These are phyloP conservation scores for Colletotrichum australisinense DNA, from an alignment of 2,329 filamentous ascomycete species.

Conservation along the genomic window DNA sequence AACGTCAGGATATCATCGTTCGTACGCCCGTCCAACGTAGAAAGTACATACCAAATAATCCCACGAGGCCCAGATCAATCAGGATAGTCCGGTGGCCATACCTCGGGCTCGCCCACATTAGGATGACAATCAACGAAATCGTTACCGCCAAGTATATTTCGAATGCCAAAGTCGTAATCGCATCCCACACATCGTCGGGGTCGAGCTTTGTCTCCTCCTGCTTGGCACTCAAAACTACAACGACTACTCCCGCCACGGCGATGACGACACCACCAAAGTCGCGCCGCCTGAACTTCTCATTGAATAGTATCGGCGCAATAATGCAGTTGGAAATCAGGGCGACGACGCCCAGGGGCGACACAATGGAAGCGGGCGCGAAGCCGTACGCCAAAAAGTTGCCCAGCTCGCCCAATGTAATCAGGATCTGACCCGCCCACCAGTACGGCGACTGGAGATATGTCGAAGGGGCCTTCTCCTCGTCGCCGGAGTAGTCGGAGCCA, in stretches of 20 bases:
- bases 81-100: slow-evolving; percentile 90
- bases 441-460: slow-evolving; percentile 91
- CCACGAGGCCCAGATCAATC: slow-evolving; percentile 93
- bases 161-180: slow-evolving; percentile 90
- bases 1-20: slow-evolving; percentile 5
- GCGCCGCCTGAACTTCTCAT: slow-evolving; percentile 85
- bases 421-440: slow-evolving; percentile 94
- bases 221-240: slow-evolving; percentile 91
- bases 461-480: slow-evolving; percentile 58
- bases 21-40: not conserved
- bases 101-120: slow-evolving; percentile 85
- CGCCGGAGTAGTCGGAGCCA: slow-evolving; percentile 49
- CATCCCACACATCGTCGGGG: slow-evolving; percentile 88
- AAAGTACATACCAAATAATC: slow-evolving; percentile 79
- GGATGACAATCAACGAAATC: slow-evolving; percentile 74
- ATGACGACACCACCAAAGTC: slow-evolving; percentile 92
- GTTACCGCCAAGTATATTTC: slow-evolving; percentile 90
- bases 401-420: slow-evolving; percentile 93
- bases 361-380: slow-evolving; percentile 96
- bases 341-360: slow-evolving; percentile 96
- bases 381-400: slow-evolving; percentile 98
- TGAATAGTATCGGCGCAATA: slow-evolving; percentile 93
- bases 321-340: slow-evolving; percentile 96
- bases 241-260: slow-evolving; percentile 88
- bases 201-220: slow-evolving; percentile 91